These are phyloP conservation scores for Fallopia convolvulus DNA, from an alignment of 148 eudicot species.

Conservation along the genomic window DNA sequence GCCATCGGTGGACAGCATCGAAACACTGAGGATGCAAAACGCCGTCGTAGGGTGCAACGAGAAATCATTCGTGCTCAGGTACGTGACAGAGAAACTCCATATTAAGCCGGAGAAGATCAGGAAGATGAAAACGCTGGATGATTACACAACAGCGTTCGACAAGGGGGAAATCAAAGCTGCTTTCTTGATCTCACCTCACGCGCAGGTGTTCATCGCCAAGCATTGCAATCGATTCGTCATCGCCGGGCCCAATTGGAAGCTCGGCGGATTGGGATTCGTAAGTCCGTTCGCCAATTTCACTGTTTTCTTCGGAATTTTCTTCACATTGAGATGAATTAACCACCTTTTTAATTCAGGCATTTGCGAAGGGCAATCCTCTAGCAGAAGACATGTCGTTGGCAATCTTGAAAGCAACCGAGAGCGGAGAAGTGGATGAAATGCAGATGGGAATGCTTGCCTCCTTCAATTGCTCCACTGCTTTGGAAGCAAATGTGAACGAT, in stretches of 20 bases:
- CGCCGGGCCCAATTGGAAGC: not conserved
- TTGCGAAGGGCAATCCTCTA: not conserved
- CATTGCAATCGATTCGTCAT: not conserved
- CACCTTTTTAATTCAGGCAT: not conserved
- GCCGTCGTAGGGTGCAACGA: constrained; percentile 5
- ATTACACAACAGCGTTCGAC: constrained; percentile 5
- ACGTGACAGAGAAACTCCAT: not conserved
- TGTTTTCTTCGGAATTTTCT: not conserved
- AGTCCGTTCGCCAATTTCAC: not conserved
- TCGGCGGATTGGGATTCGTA: not conserved
- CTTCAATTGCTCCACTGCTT: constrained; percentile 10
- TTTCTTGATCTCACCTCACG: constrained; percentile 2
- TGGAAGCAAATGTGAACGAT: not conserved
- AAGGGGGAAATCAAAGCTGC: not conserved
- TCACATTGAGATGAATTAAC: not conserved
- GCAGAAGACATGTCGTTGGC: constrained; percentile 14
- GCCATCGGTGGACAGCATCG: constrained; percentile 1
- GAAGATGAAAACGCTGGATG: not conserved
- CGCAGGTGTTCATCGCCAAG: not conserved
- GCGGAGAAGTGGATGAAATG: constrained; percentile 13
- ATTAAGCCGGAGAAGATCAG: not conserved
- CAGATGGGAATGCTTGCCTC: constrained; percentile 10
- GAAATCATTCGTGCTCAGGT: not conserved
- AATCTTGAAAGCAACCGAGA: constrained; percentile 18
- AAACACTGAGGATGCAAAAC: not conserved